Percentiles rank a stretch among this genome's conserved stretches.
Conservation (phyloP, 2,329 filamentous ascomycete species). For the Drechslerella dactyloides region DNA sequence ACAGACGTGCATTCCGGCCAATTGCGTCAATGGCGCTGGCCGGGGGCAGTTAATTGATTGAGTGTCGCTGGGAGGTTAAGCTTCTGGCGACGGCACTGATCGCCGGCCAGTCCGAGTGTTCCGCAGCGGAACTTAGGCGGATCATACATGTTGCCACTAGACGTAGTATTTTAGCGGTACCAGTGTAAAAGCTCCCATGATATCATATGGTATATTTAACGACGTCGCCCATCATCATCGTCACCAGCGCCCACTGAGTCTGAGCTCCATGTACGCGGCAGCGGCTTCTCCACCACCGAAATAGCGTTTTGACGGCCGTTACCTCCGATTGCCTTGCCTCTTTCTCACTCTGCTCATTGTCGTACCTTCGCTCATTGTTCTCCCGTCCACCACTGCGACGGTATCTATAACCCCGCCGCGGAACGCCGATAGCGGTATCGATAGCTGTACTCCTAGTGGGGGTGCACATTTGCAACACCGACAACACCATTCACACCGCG, state of each 20-base stretch:
- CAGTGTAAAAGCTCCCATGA: too few relatives aligned
- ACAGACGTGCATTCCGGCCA: background rate
- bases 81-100: background rate
- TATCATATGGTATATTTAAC: too few relatives aligned
- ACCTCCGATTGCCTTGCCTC: too few relatives aligned
- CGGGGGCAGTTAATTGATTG: too few relatives aligned
- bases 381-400: constrained; percentile 9
- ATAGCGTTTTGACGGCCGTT: constrained; percentile 12
- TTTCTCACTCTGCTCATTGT: too few relatives aligned
- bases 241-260: too few relatives aligned
- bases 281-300: background rate
- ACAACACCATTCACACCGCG: constrained; percentile 42
- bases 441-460: constrained; percentile 4
- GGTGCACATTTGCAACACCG: constrained; percentile 27
- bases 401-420: constrained; percentile 5
- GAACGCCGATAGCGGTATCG: constrained; percentile 3
- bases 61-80: background rate
- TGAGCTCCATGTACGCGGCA: background rate
- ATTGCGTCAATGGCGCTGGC: background rate
- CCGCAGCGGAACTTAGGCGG: background rate
- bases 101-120: background rate
- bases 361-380: constrained; percentile 11
- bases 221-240: too few relatives aligned
- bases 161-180: too few relatives aligned
- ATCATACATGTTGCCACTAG: background rate